Percentiles rank a stretch among this genome's conserved stretches.
These are phyloP conservation scores for Gillenia trifoliata DNA, from an alignment of 306 rosid species.

Conservation along the genomic window DNA sequence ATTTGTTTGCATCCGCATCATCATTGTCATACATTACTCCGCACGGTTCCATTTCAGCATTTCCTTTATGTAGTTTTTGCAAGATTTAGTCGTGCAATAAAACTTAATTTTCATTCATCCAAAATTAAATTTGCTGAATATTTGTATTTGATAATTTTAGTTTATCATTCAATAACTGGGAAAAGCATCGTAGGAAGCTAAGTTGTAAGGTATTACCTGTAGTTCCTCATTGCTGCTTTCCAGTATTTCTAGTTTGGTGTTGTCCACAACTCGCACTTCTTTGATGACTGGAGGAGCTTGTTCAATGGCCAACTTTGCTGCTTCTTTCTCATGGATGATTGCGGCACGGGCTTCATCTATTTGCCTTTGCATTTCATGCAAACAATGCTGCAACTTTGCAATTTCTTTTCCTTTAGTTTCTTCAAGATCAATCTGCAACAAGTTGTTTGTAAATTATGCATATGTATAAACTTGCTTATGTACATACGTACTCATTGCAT, in stretches of 20 bases:
- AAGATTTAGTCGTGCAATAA: too few relatives aligned
- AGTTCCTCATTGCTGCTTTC: slow-evolving; percentile 56
- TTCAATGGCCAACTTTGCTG: slow-evolving; percentile 74
- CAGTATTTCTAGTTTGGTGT: slow-evolving; percentile 65
- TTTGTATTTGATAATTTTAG: neutral
- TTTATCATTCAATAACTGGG: too few relatives aligned
- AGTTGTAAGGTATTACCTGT: slow-evolving; percentile 43
- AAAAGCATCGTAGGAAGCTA: neutral
- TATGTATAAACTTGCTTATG: neutral
- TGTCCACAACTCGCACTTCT: slow-evolving; percentile 82
- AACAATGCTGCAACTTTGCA: slow-evolving; percentile 62
- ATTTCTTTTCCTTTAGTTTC: slow-evolving; percentile 87
- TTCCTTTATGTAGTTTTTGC: too few relatives aligned
- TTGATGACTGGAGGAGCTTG: slow-evolving; percentile 96
- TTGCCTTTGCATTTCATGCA: slow-evolving; percentile 78
- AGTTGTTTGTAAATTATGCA: slow-evolving; percentile 8
- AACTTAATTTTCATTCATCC: too few relatives aligned
- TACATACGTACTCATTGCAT: neutral
- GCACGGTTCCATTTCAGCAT: too few relatives aligned
- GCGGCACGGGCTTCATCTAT: slow-evolving; percentile 86
- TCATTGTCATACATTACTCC: too few relatives aligned
- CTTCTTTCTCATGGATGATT: slow-evolving; percentile 63
- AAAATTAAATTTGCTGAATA: too few relatives aligned
- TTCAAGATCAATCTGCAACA: slow-evolving; percentile 84
- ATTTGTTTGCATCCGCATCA: too few relatives aligned